A percentile compares a stretch with the other conserved stretches of the same genome.
Conservation (phyloP, 805 yeast genomes). For the Saturnispora hagleri region DNA sequence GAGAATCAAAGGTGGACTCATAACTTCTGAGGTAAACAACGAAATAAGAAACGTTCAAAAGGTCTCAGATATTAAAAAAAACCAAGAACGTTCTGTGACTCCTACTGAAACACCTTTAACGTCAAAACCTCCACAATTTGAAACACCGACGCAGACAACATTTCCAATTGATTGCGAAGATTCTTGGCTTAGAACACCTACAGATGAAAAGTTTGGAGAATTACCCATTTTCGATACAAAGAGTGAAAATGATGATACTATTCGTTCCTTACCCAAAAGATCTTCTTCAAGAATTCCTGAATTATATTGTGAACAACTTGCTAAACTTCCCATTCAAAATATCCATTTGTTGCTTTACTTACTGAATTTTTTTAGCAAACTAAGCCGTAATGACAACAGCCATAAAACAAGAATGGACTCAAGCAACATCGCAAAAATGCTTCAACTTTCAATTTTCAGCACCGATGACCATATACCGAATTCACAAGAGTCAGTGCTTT, state of each 20-base stretch:
- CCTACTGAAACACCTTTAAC: conserved; percentile 6
- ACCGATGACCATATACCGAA: conserved; percentile 18
- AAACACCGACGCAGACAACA: conserved; percentile 1
- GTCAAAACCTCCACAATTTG: not conserved
- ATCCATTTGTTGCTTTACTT: conserved; percentile 26
- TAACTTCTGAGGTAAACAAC: conserved; percentile 18
- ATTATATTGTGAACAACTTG: not conserved
- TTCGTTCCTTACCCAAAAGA: not conserved
- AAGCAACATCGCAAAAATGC: conserved; percentile 29
- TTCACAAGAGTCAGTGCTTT: conserved; percentile 4
- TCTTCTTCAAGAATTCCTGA: conserved; percentile 1
- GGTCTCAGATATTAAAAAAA: not conserved
- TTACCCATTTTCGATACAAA: not conserved
- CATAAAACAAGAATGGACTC: conserved; percentile 30
- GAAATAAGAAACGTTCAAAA: conserved; percentile 11
- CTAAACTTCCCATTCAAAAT: conserved; percentile 22
- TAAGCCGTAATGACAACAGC: conserved; percentile 18
- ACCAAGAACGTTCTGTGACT: conserved; percentile 1
- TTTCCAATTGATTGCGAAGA: not conserved
- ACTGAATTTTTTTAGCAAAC: conserved; percentile 20
- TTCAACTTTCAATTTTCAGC: conserved; percentile 31
- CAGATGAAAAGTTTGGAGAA: conserved; percentile 4
- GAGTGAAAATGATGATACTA: not conserved
- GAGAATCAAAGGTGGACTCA: conserved; percentile 23
- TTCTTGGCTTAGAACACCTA: conserved; percentile 1